These are phyloP conservation scores for Rhododendron ferrugineum DNA, from an alignment of 148 eudicot genomes.

Conservation along the genomic window DNA sequence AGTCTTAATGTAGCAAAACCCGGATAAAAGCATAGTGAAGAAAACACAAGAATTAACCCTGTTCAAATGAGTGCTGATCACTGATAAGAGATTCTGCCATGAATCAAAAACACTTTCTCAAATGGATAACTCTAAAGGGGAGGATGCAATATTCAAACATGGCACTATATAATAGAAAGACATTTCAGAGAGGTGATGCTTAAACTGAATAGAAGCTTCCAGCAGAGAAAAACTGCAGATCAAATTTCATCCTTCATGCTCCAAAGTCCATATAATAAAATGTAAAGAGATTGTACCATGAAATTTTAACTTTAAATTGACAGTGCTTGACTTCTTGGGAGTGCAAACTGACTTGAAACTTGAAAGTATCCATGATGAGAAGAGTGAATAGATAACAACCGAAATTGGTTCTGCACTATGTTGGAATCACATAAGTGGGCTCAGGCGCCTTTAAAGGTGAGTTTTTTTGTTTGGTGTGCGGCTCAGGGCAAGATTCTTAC, in stretches of 20 bases:
- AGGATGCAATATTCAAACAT: constrained; percentile 1
- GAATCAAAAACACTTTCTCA: background rate
- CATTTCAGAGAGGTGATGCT: background rate
- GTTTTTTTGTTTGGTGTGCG: no score
- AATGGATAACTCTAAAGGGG: background rate
- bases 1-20: background rate
- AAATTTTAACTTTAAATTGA: background rate
- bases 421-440: background rate
- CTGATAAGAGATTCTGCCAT: background rate
- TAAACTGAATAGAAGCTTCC: background rate
- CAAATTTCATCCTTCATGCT: background rate
- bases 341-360: background rate
- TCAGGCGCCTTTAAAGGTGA: background rate
- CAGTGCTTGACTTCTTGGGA: background rate
- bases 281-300: background rate
- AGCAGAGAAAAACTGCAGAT: background rate
- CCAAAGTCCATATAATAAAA: background rate
- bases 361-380: background rate
- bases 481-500: no score
- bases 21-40: background rate
- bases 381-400: background rate
- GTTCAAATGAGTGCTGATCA: background rate
- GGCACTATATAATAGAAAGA: background rate
- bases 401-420: background rate
- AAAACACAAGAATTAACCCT: background rate